Conservation (phyloP, 2,329 filamentous ascomycete genomes). For the Hypoxylon sp. region DNA sequence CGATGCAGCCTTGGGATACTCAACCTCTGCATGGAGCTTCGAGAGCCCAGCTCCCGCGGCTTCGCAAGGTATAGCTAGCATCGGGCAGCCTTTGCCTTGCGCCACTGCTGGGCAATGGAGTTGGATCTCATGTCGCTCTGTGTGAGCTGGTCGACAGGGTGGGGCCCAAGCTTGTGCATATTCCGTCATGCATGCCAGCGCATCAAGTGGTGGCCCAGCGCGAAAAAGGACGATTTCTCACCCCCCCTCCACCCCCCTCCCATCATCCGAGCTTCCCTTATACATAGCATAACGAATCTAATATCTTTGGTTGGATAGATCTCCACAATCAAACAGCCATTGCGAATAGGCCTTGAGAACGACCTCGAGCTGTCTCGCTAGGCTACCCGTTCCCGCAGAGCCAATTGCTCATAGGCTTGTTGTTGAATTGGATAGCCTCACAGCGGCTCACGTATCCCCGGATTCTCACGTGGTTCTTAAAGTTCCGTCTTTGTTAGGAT, state of each 20-base stretch:
- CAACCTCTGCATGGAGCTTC: conserved; percentile 45
- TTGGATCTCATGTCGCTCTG: conserved; percentile 53
- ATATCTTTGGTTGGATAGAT: conserved; percentile 62
- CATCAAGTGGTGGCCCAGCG: conserved; percentile 65
- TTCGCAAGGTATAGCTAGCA: conserved; percentile 41
- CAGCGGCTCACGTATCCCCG: conserved; percentile 45
- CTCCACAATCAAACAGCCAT: conserved; percentile 54
- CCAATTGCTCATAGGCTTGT: conserved; percentile 48
- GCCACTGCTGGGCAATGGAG: conserved; percentile 53
- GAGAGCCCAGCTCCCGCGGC: conserved; percentile 48
- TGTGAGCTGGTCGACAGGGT: conserved; percentile 62
- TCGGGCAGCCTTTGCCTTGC: conserved; percentile 54
- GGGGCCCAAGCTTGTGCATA: conserved; percentile 66
- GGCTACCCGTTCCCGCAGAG: conserved; percentile 53
- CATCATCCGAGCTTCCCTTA: conserved; percentile 57
- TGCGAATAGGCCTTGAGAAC: conserved; percentile 54
- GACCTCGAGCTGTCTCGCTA: conserved; percentile 55
- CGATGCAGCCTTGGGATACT: conserved; percentile 49
- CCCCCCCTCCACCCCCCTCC: conserved; percentile 53
- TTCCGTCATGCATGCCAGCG: conserved; percentile 73
- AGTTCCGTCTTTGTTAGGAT: conserved; percentile 47
- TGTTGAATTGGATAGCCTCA: conserved; percentile 50
- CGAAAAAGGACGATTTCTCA: conserved; percentile 56
- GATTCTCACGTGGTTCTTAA: conserved; percentile 50
- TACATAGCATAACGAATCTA: conserved; percentile 59